Evolutionary conservation across 257 asterid genomes (phyloP), one percentile per base, ranked within the genome.

Genomic region (Fraxinus cuspidata): DNA sequence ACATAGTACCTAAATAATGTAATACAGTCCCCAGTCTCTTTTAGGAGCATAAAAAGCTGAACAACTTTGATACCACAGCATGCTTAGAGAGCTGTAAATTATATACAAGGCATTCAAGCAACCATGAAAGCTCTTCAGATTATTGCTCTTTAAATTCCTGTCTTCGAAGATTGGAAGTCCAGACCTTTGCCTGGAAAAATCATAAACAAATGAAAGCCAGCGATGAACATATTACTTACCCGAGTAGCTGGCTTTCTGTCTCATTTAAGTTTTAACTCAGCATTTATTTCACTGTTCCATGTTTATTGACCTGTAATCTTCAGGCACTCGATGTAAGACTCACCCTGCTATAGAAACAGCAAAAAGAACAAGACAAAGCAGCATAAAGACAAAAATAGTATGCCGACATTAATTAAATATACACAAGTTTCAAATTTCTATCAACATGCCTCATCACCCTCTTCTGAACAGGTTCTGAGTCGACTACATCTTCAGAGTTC

Each of bases 391-490:
- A 78, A 83, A 80, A 78, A 85, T 63, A 66, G 32, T 65, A 67
- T 70, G 32, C 78, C 38, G 23, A 25, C 13, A 51, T 28, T 71
- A 27, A 16, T 25, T 27, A 63, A 25, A 63, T 25, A 25, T 27
- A 27, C 19, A 1, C 5, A 63, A 23, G 32, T 63, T 63, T 23
- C 79, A 74, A 77, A 75, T 77, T 74, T 75, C 76, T 16, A 71
- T 70, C 13, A 25, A 87, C 99, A 69, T 94, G 97, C 97, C 96
- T 90, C 80, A 87, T 79, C 77, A 86, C 93, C 16, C 35, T 86
- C 80, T 85, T 85, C 84, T 88, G 87, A 69, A 85, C 97, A 81
- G 97, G 78, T 79, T 94, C 97, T 0, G 96, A 84, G 75, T 87
- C 91, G 74, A 85, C 90, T 73, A 87, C 93, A 70, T 86, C 97